A percentile compares a stretch with the other conserved stretches of the same genome.
Conservation (phyloP, 75 land plant genomes). For the Pseudotsuga menziesii region DNA sequence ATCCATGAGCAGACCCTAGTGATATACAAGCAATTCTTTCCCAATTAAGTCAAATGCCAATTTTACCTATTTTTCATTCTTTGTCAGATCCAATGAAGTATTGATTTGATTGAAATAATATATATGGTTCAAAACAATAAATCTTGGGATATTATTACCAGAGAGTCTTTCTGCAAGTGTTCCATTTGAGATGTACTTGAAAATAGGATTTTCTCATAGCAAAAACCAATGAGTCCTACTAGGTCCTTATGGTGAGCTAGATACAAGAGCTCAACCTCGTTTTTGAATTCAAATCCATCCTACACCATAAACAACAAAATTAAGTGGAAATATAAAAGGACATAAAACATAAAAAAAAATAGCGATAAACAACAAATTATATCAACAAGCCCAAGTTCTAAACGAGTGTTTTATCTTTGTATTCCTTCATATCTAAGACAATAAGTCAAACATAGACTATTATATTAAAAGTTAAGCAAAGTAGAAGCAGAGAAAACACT, state of each 20-base stretch:
- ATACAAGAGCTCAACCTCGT: conserved; percentile 69
- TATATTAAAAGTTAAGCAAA: too few species aligned
- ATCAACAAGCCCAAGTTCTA: too few species aligned
- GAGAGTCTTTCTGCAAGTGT: conserved; percentile 43
- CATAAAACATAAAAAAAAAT: too few species aligned
- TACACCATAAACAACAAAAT: too few species aligned
- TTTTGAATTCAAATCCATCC: conserved; percentile 65
- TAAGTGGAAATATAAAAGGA: too few species aligned
- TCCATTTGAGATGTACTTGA: conserved; percentile 64
- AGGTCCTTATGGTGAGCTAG: conserved; percentile 77
- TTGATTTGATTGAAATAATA: too few species aligned
- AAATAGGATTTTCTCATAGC: conserved; percentile 69
- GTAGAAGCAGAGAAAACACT: too few species aligned
- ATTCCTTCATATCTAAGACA: too few species aligned
- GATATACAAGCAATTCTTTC: conserved; percentile 56
- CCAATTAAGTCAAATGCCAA: conserved; percentile 61
- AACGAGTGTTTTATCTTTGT: too few species aligned
- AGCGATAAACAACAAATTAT: too few species aligned
- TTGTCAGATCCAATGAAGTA: too few species aligned
- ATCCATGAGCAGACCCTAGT: conserved; percentile 62
- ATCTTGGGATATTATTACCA: conserved; percentile 29
- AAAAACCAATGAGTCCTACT: conserved; percentile 69
- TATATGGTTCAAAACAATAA: neutral
- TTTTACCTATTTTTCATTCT: conserved; percentile 25
- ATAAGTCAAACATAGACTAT: too few species aligned